phyloP scores from a whole-genome alignment of 768 basidiomycete species.

The Terana coerulea region DNA sequence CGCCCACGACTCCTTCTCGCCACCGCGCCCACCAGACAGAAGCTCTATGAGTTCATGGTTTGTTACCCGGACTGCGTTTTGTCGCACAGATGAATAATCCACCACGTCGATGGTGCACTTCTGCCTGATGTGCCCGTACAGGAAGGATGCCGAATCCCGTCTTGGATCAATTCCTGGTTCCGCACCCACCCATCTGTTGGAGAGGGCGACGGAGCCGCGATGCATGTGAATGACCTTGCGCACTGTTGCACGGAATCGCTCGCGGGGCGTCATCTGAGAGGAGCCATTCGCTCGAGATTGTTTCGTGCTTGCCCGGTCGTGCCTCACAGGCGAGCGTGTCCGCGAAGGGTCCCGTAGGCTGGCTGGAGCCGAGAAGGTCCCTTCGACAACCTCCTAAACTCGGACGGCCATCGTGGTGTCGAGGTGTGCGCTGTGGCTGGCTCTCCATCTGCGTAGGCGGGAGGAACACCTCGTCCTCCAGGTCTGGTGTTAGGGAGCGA shows the following conservation, averaged over 20 bases:
- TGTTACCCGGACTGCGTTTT: constrained; percentile 45
- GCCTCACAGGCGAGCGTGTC: background rate
- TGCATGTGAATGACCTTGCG: constrained; percentile 57
- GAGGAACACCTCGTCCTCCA: constrained; percentile 35
- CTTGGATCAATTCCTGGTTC: constrained; percentile 71
- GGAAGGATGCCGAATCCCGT: constrained; percentile 44
- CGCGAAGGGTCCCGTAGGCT: background rate
- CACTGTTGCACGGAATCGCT: constrained; percentile 47
- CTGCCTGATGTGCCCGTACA: constrained; percentile 50
- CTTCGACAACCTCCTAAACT: background rate
- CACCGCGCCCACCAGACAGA: constrained; percentile 32
- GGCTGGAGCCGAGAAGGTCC: background rate
- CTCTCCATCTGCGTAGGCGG: background rate
- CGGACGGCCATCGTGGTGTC: background rate
- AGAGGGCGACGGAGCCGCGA: constrained; percentile 37
- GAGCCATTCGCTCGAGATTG: background rate
- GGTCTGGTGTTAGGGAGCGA: constrained; percentile 51
- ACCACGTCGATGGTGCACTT: constrained; percentile 58
- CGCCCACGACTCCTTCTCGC: constrained; percentile 48
- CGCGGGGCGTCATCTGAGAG: constrained; percentile 30
- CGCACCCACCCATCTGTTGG: constrained; percentile 44
- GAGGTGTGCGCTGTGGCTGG: background rate
- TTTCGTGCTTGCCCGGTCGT: background rate
- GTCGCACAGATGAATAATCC: constrained; percentile 55
- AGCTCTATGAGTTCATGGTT: constrained; percentile 53